Evolutionary conservation across 805 yeast genomes (phyloP).

Genomic region (Kuraishia piskuri): DNA sequence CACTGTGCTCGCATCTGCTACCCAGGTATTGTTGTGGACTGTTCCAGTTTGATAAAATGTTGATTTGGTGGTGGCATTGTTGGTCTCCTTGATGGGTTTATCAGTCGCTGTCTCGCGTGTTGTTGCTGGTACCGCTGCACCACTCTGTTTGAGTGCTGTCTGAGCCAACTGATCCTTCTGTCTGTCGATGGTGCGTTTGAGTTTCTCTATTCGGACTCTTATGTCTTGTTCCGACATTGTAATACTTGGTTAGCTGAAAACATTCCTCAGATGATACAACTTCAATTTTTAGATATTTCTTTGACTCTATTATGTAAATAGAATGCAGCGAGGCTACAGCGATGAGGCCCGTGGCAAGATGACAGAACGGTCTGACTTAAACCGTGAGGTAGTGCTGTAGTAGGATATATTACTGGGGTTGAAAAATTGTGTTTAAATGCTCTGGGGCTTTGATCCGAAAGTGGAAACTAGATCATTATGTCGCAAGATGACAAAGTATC

Average conservation of each 20-base stretch:
- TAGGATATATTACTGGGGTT: too few relatives aligned
- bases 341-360: background rate
- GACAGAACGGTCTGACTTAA: background rate
- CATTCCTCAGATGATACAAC: background rate
- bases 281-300: too few relatives aligned
- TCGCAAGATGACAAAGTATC: conserved; percentile 5
- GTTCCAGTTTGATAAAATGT: background rate
- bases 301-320: background rate
- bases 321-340: background rate
- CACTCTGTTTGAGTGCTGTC: background rate
- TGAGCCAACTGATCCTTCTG: background rate
- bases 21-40: background rate
- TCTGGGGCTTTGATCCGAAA: background rate
- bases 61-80: background rate
- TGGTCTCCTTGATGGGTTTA: background rate
- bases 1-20: background rate
- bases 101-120: background rate
- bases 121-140: background rate
- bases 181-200: background rate
- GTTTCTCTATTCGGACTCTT: background rate
- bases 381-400: background rate
- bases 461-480: conserved; percentile 5
- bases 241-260: background rate
- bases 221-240: background rate
- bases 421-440: background rate